Evolutionary conservation across 75 land plant genomes (phyloP), one percentile per base, ranked within the genome.

Genomic region (Pinus tabuliformis): DNA sequence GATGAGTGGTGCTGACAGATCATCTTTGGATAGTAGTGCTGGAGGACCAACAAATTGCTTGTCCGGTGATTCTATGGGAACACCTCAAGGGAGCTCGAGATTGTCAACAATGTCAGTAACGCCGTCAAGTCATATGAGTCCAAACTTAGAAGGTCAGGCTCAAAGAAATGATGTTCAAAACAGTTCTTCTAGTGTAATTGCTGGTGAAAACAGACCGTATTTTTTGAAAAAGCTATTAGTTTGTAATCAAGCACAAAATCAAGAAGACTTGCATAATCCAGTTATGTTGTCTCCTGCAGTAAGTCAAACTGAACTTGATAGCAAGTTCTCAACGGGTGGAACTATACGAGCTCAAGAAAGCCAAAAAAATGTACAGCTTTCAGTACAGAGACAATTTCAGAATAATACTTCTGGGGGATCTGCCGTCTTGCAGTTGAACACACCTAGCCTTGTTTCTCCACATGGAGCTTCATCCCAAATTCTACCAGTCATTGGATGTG

Each of bases 1-100:
- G 18, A 26, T 63, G 9, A 33, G 37, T 14, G 37, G 33, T 63
- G 65, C 37, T 15, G 37, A 63, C 33, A 30, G 65, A 26, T 61
- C 75, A 60, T 72, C 83, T 20, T 81, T 63, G 75, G 60, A 33
- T 11, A 59, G 70, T 15, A 33, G 11, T 56, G 59, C 70, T 72
- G 75, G 52, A 26, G 52, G 71, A 52, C 70, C 70, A 72, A 33
- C 59, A n/a, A 56, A 57, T 72, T 58, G 63, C 36, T 16, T 81
- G 16, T 36, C 72, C 60, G 45, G 45, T 13, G 70, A 79, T 72
- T 52, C 68, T 3, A 4, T 75, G 15, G 72, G 22, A 62, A 11
- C 58, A 15, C 68, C 42, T 26, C 45, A 26, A 66, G 56, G 13
- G 54, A 30, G 68, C n/a, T 36, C 26, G 2, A 76, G 66, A 63